These are phyloP conservation scores for Amanita molliuscula DNA, from an alignment of 768 basidiomycete species.

Conservation along the genomic window DNA sequence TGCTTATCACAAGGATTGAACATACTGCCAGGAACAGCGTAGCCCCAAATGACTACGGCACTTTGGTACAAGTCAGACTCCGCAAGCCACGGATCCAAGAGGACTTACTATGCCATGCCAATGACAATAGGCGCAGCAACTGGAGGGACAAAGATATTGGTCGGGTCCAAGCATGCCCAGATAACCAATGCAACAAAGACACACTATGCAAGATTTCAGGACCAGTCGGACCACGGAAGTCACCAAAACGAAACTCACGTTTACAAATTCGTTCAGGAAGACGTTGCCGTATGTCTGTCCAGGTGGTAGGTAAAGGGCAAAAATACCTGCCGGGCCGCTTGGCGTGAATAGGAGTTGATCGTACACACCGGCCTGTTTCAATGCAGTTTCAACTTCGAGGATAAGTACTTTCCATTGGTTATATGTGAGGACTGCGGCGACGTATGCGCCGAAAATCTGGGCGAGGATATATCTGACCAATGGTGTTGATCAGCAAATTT, in stretches of 20 bases:
- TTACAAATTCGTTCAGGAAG: conserved; percentile 11
- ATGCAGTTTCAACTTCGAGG: conserved; percentile 6
- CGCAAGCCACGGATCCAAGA: background rate
- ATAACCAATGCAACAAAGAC: conserved; percentile 39
- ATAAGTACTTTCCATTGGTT: conserved; percentile 9
- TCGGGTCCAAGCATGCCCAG: conserved; percentile 46
- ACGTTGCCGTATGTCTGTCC: conserved; percentile 8
- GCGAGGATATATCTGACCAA: conserved; percentile 10
- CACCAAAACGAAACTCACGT: conserved; percentile 1
- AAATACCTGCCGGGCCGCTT: conserved; percentile 11
- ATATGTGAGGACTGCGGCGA: conserved; percentile 9
- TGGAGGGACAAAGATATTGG: conserved; percentile 49
- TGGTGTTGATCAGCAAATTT: background rate
- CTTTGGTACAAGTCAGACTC: conserved; percentile 18
- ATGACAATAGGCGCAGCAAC: conserved; percentile 40
- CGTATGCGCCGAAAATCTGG: conserved; percentile 13
- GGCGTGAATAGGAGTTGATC: conserved; percentile 6
- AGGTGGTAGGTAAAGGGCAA: conserved; percentile 11
- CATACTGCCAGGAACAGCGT: conserved; percentile 37
- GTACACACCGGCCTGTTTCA: conserved; percentile 3
- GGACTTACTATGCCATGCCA: conserved; percentile 46
- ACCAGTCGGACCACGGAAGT: background rate
- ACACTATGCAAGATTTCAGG: conserved; percentile 12
- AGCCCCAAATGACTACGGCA: conserved; percentile 52
- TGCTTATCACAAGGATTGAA: background rate